Evolutionary conservation across 164 flowering plant genomes (phyloP).

Genomic region (Chimonanthus salicifolius): DNA sequence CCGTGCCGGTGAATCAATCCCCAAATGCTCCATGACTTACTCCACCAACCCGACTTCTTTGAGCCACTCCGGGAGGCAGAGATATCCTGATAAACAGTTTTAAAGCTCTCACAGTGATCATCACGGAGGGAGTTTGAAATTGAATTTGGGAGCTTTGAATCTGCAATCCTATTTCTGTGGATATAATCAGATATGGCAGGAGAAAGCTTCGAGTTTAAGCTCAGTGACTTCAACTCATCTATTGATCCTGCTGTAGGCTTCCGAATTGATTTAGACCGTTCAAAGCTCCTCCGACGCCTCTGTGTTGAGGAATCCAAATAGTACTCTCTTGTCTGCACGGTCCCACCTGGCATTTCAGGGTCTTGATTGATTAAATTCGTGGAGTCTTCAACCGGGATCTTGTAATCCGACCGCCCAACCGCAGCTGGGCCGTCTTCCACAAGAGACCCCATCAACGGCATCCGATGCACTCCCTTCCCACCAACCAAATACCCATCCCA

Average conservation of each 20-base stretch:
- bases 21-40: conserved; percentile 80
- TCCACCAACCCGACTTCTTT: conserved; percentile 80
- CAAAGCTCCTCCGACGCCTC: conserved; percentile 66
- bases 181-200: conserved; percentile 33
- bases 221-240: conserved; percentile 47
- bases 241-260: conserved; percentile 58
- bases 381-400: conserved; percentile 70
- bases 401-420: conserved; percentile 45
- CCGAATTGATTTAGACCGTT: conserved; percentile 62
- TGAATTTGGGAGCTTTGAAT: conserved; percentile 30
- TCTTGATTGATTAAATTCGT: conserved; percentile 35
- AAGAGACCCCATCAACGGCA: conserved; percentile 63
- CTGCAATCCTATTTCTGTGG: conserved; percentile 31
- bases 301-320: conserved; percentile 64
- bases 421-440: conserved; percentile 61
- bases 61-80: conserved; percentile 36
- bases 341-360: conserved; percentile 67
- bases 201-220: conserved; percentile 48
- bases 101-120: conserved; percentile 61
- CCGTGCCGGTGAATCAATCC: conserved; percentile 60
- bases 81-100: conserved; percentile 38
- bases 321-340: conserved; percentile 84
- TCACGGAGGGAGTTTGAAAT: conserved; percentile 67
- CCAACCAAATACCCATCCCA: conserved; percentile 91
- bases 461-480: conserved; percentile 21